Percentiles rank a stretch among this genome's conserved stretches.
Conservation (phyloP, 2,329 filamentous ascomycete genomes). For the Magnaporthiopsis poae region DNA sequence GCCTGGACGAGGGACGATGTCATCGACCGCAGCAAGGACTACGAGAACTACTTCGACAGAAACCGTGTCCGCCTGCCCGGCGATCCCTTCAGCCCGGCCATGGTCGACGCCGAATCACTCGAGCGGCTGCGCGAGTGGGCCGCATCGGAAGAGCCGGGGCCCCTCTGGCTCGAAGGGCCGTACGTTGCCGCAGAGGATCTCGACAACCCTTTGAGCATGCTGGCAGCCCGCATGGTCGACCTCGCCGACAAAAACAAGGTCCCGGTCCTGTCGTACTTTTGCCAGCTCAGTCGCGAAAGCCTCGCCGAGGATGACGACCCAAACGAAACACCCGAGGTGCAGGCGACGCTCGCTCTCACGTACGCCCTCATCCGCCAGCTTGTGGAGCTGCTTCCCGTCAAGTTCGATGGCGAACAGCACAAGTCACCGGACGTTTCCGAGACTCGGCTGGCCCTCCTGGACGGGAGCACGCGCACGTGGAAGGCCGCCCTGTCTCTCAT, state of each 20-base stretch:
- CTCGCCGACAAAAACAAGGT: constrained; percentile 5
- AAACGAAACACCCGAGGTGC: neutral
- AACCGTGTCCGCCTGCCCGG: neutral
- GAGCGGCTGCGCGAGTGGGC: neutral
- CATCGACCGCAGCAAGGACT: neutral
- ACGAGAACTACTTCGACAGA: neutral
- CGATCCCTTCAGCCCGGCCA: neutral
- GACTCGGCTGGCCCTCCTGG: neutral
- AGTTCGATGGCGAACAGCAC: constrained; percentile 5
- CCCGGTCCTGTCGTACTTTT: constrained; percentile 15
- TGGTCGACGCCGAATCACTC: neutral
- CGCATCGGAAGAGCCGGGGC: neutral
- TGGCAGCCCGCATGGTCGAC: constrained; percentile 9
- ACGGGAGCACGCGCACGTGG: neutral
- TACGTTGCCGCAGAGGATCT: neutral
- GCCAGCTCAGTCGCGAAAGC: constrained; percentile 9
- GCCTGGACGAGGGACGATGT: neutral
- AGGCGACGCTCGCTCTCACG: constrained; percentile 5
- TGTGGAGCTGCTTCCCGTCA: constrained; percentile 10
- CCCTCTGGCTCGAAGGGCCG: constrained; percentile 13
- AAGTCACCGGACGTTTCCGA: neutral
- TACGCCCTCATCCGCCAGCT: constrained; percentile 12
- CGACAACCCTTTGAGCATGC: constrained; percentile 11
- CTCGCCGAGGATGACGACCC: neutral
- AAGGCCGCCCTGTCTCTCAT: neutral